Percentiles rank a stretch among this genome's conserved stretches.
Evolutionary conservation across 1,284 basidiomycete genomes (phyloP).

Genomic region (Butyriboletus appendiculatus): DNA sequence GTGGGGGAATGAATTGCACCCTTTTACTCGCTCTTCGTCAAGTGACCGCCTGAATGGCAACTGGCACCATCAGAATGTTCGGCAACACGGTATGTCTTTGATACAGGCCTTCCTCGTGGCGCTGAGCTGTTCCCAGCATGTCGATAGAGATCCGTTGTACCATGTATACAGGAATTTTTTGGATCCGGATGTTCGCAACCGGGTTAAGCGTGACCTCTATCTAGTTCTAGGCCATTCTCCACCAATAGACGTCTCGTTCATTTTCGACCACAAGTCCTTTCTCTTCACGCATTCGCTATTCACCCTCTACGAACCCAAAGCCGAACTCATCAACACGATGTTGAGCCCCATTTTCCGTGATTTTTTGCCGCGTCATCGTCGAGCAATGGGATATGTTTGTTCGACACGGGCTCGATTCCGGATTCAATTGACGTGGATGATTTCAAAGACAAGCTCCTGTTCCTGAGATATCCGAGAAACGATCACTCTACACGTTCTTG

Average conservation of each 20-base stretch:
- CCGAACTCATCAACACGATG: constrained; percentile 22
- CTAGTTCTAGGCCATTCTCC: constrained; percentile 23
- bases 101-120: not conserved
- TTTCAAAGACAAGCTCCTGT: constrained; percentile 19
- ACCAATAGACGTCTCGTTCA: constrained; percentile 24
- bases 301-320: constrained; percentile 20
- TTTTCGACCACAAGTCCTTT: constrained; percentile 25
- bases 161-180: not conserved
- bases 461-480: not conserved
- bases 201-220: not conserved
- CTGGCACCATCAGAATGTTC: constrained; percentile 24
- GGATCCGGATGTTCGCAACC: no score
- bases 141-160: constrained; percentile 18
- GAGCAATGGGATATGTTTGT: constrained; percentile 19
- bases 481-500: not conserved
- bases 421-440: constrained; percentile 11
- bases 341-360: no score
- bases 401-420: constrained; percentile 11
- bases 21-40: constrained; percentile 23
- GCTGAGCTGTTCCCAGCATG: constrained; percentile 12
- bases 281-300: constrained; percentile 27
- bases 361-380: constrained; percentile 14
- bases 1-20: constrained; percentile 21
- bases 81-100: constrained; percentile 17
- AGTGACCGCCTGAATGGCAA: constrained; percentile 17